Percentiles rank a stretch among this genome's conserved stretches.
Conservation (phyloP, 176 grass and related monocot species). For the Paspalum notatum region DNA sequence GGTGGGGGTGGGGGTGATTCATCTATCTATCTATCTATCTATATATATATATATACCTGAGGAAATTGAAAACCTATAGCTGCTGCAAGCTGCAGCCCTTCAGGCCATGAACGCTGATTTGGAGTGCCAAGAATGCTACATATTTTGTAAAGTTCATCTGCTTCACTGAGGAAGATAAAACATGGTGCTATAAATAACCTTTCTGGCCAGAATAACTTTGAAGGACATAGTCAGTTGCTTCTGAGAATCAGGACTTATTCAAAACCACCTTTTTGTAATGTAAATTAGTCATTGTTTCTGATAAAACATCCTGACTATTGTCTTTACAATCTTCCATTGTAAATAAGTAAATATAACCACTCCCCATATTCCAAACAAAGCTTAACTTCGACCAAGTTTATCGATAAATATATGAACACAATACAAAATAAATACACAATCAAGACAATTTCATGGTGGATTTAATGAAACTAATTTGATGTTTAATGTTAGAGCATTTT, state of each 20-base stretch:
- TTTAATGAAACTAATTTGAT: too few relatives aligned
- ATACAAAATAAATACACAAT: too few relatives aligned
- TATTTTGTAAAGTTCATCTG: slow-evolving; percentile 94
- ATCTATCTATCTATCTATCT: too few relatives aligned
- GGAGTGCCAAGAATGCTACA: slow-evolving; percentile 93
- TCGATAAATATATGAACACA: too few relatives aligned
- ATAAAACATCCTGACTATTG: not conserved
- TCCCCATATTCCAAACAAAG: too few relatives aligned
- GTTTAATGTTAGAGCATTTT: too few relatives aligned
- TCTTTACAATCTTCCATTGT: not conserved
- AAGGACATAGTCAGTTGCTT: not conserved
- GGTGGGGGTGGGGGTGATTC: not conserved
- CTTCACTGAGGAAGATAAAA: slow-evolving; percentile 63
- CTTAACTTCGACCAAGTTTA: too few relatives aligned
- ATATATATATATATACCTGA: slow-evolving; percentile 60
- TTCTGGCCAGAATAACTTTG: not conserved
- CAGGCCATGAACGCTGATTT: slow-evolving; percentile 73
- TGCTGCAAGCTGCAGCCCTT: slow-evolving; percentile 77
- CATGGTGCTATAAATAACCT: not conserved
- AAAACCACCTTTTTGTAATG: not conserved
- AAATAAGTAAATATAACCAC: not conserved
- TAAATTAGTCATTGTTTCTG: not conserved
- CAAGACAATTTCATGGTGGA: too few relatives aligned
- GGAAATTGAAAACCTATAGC: slow-evolving; percentile 90
- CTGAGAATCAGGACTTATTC: not conserved